phyloP scores from a whole-genome alignment of 1,284 basidiomycete genomes.

The Pyrrhoderma noxium region DNA sequence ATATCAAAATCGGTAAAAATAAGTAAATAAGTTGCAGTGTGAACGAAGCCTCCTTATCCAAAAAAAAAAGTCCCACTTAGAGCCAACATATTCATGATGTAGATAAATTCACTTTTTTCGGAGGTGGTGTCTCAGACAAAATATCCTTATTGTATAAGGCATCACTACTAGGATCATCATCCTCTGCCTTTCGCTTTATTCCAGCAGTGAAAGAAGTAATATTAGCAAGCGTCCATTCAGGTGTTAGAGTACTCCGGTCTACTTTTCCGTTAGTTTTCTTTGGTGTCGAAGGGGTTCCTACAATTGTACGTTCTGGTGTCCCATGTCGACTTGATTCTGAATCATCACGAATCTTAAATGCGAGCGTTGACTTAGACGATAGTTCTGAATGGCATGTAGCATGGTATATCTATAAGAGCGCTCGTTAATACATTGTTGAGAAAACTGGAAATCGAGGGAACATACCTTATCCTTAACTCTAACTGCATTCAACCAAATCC shows the following conservation, averaged over 20 bases:
- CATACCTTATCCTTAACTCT: conserved; percentile 75
- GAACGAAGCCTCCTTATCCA: no score
- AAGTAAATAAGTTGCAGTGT: conserved; percentile 1
- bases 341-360: conserved; percentile 48
- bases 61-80: no score
- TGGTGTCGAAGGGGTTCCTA: conserved; percentile 22
- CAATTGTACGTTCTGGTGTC: conserved; percentile 51
- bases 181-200: conserved; percentile 28
- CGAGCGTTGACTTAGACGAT: conserved; percentile 52
- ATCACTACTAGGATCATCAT: conserved; percentile 12
- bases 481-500: conserved; percentile 94
- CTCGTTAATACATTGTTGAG: not conserved
- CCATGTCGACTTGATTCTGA: conserved; percentile 50
- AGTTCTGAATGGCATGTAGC: conserved; percentile 86
- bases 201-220: conserved; percentile 15
- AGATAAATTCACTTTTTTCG: conserved; percentile 19
- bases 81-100: not conserved
- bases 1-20: conserved; percentile 5
- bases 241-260: conserved; percentile 18
- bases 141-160: conserved; percentile 1
- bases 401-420: conserved; percentile 64
- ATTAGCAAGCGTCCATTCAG: conserved; percentile 14
- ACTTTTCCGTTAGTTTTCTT: not conserved
- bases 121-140: conserved; percentile 20
- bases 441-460: conserved; percentile 18